phyloP scores from a whole-genome alignment of 148 eudicot genomes.

The Rhododendron ferrugineum region DNA sequence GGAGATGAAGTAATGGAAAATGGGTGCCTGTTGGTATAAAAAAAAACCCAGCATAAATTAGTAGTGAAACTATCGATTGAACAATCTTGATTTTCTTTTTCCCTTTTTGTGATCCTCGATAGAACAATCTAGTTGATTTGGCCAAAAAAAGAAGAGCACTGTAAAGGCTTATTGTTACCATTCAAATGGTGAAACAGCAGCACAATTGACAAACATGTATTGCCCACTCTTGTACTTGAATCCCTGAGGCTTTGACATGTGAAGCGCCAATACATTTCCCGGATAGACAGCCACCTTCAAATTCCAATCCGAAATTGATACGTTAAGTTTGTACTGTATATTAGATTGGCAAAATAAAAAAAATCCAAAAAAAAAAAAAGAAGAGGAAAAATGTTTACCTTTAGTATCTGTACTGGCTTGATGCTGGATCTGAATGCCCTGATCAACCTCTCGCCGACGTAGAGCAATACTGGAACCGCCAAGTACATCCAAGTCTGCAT shows the following conservation, averaged over 20 bases:
- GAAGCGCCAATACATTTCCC: slow-evolving; percentile 49
- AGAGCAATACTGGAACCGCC: slow-evolving; percentile 37
- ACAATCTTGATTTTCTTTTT: background rate
- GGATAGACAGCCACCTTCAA: slow-evolving; percentile 56
- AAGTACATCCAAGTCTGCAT: slow-evolving; percentile 61
- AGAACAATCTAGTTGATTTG: background rate
- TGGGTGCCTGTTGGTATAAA: slow-evolving; percentile 40
- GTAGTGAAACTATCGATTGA: background rate
- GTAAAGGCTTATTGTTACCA: slow-evolving; percentile 25
- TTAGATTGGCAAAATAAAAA: background rate
- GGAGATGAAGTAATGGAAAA: slow-evolving; percentile 60
- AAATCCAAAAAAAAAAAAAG: background rate
- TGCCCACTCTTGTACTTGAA: slow-evolving; percentile 60
- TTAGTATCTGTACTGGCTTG: slow-evolving; percentile 45
- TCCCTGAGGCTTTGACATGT: slow-evolving; percentile 62
- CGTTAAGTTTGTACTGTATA: background rate
- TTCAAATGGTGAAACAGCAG: slow-evolving; percentile 60
- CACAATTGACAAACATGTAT: slow-evolving; percentile 57
- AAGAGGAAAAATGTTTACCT: slow-evolving; percentile 20
- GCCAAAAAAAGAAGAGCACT: background rate
- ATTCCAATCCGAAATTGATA: background rate
- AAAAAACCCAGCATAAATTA: background rate
- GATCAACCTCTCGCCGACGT: slow-evolving; percentile 38
- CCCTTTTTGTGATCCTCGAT: too few species aligned
- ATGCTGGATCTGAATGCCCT: slow-evolving; percentile 49